Percentiles rank a stretch among this genome's conserved stretches.
phyloP scores from a whole-genome alignment of 2,329 filamentous ascomycete genomes.

The Aspergillus glaucus region DNA sequence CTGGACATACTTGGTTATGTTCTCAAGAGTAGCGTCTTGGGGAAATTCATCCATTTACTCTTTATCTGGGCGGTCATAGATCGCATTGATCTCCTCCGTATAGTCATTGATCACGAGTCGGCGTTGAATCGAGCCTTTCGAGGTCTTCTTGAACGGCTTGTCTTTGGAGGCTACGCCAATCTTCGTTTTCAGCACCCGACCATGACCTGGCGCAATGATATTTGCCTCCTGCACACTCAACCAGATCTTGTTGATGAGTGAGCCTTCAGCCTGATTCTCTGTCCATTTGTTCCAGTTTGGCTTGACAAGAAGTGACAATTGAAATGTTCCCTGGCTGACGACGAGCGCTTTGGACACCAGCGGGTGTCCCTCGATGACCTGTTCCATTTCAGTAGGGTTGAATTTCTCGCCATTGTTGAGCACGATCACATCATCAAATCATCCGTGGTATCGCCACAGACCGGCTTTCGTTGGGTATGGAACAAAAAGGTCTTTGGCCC shows the following conservation, averaged over 20 bases:
- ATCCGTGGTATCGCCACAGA: slow-evolving; percentile 34
- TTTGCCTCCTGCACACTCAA: slow-evolving; percentile 39
- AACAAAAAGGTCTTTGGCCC: slow-evolving; percentile 35
- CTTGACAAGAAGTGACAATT: slow-evolving; percentile 28
- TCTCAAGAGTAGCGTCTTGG: background rate
- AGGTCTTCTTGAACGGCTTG: slow-evolving; percentile 40
- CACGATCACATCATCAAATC: slow-evolving; percentile 34
- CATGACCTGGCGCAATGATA: slow-evolving; percentile 29
- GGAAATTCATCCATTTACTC: too few species aligned
- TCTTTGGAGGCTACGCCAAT: slow-evolving; percentile 34
- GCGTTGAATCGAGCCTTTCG: slow-evolving; percentile 32
- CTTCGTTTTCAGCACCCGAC: slow-evolving; percentile 35
- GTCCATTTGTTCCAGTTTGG: too few species aligned
- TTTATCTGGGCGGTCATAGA: background rate
- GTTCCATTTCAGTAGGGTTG: slow-evolving; percentile 36
- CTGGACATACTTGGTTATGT: slow-evolving; percentile 13
- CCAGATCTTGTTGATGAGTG: slow-evolving; percentile 30
- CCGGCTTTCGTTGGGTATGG: slow-evolving; percentile 31
- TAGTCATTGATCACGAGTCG: slow-evolving; percentile 6
- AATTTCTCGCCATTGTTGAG: slow-evolving; percentile 32
- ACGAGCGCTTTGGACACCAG: slow-evolving; percentile 24
- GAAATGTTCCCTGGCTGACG: slow-evolving; percentile 27
- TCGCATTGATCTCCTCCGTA: slow-evolving; percentile 6
- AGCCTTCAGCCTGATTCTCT: too few species aligned
- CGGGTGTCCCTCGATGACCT: slow-evolving; percentile 23